Base-by-base conservation (phyloP, 345 rosid genomes). In the Reutealis trisperma region DNA sequence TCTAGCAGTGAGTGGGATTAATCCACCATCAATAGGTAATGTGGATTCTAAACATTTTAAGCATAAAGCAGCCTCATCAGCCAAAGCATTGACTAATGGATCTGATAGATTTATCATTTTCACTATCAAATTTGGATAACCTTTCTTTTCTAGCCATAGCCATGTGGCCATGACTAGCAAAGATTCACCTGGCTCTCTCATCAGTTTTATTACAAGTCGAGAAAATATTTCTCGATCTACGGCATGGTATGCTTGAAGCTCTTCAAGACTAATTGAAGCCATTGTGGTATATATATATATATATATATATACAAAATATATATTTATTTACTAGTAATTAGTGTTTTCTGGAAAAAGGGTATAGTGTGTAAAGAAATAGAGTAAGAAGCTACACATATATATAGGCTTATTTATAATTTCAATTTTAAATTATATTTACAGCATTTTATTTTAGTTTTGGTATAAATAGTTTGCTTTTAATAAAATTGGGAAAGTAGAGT, bases 61-160 rank as follows among this genome's bases (percentile, higher is more conserved):
- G 22, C 86, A 76, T 0, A 63, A 44, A 72, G 58, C 80, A 2
- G 81, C 79, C 47, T 88, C 91, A 51, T 79, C 80, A 1, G 85
- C 87, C 0, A 88, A 42, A 19, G 57, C 24, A 59, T 77, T 75
- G 68, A 88, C 42, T 34, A 86, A 9, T 11, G 79, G 32, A 72
- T 82, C 70, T 0, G 82, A 41, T 0, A 85, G 74, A 21, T 13
- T 21, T 21, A n/a, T 52, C 81, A 84, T 81, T 74, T 78, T 80
- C 10, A 12, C 22, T 3, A 83, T 24, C 15, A 86, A 27, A 41
- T 79, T 86, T 5, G 89, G 86, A 32, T 68, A 88, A 16, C 84
- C 84, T n/a, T 25, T 70, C 11, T 84, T 81, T 74, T 88, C 89
- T 1, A 88, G 78, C 87, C 87, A 86, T n/a, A 88, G 70, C 91